Conservation (phyloP, 2,329 filamentous ascomycete species). For the Beauveria sp. region DNA sequence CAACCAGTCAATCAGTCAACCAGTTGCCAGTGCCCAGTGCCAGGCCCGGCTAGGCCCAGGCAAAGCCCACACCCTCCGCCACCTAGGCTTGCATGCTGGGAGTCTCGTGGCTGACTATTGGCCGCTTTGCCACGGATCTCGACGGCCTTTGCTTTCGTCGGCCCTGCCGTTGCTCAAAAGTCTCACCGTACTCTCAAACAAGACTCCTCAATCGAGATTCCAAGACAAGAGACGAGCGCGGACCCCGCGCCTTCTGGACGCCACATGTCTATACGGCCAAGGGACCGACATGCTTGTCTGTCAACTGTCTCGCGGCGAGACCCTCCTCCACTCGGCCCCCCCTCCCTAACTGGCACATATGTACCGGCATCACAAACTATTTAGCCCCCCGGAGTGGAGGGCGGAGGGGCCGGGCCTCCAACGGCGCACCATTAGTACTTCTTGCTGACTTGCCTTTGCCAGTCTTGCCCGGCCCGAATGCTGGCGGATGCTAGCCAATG, state of each 20-base stretch:
- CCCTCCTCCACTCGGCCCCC: background rate
- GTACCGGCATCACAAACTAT: background rate
- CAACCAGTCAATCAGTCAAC: background rate
- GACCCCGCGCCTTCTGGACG: background rate
- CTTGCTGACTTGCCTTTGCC: background rate
- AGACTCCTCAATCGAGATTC: background rate
- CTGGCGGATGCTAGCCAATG: background rate
- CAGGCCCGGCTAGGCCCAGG: background rate
- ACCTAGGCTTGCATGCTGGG: background rate
- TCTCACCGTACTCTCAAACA: background rate
- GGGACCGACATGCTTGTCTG: background rate
- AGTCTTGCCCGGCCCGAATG: background rate
- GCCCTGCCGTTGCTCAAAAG: background rate
- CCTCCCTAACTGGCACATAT: background rate
- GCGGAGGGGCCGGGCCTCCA: slow-evolving; percentile 2
- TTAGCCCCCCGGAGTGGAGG: background rate
- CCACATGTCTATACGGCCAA: slow-evolving; percentile 1
- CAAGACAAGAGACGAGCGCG: background rate
- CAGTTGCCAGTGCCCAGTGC: background rate
- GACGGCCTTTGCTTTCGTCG: background rate
- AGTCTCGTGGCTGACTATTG: background rate
- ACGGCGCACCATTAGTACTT: slow-evolving; percentile 1
- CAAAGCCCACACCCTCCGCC: background rate
- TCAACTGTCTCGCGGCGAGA: background rate
- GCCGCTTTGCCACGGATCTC: slow-evolving; percentile 4